Base-by-base conservation (phyloP, 2,329 filamentous ascomycete genomes). In the Cordyceps javanica region DNA sequence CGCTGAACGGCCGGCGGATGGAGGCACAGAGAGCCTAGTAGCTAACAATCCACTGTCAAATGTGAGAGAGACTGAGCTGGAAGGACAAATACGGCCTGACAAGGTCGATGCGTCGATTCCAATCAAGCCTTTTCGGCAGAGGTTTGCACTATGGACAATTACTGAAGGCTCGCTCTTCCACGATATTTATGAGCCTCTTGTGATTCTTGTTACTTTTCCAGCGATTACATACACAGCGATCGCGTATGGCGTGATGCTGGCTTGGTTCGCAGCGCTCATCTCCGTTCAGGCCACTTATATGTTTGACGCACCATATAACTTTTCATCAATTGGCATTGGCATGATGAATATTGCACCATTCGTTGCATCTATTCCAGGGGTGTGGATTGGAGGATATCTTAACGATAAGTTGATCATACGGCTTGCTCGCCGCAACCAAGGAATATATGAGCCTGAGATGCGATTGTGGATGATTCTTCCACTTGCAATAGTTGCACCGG, bases 371-470 rank as follows among this genome's bases (percentile, higher is more conserved):
- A 52, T 74, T 2, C 62, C 75, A 8, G 74, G 70, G 2, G 63
- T 66, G 0, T 28, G 73, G 2, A 70, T 72, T 23, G 73, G 71
- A 2, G 72, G 72, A 0, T 66, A 70, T 2, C 44, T 75, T 2
- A 71, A 71, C 2, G 75, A 77, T 58, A 65, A 65, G 60, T 69
- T 67, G 0, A 72, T 75, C 34, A 34, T 74, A 8, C 66, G 65
- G 51, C 66, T 74, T 13, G 64, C 75, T 0, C 66, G 64, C 19
- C 64, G 69, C 1, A 75, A 75, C 7, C 66, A 66, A 2, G 73
- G 73, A 7, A 67, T 72, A 13, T 75, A 73, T 50, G 74, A 77
- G 60, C 73, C 75, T 0, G 75, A 77, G 53, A 76, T 75, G 69
- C 68, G 74, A 2, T 60, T 77, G 6, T 75, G 65, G 42, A 60